Base-by-base conservation (phyloP, 139 green algal species). In the Nannochloris sp. region DNA sequence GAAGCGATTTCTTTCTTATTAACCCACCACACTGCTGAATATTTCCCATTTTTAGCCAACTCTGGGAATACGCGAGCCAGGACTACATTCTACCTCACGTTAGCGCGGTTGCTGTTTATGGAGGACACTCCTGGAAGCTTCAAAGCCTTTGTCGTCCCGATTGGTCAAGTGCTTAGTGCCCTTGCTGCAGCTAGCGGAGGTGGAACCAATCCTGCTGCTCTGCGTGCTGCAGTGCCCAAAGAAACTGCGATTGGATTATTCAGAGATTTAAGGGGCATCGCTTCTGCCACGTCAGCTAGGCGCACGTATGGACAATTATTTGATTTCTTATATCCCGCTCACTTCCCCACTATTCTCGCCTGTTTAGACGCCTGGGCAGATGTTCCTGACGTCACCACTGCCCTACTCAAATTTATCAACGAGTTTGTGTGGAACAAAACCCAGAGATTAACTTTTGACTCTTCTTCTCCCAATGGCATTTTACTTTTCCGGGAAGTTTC, bases 341-440 rank as follows among this genome's bases (percentile, higher is more conserved):
- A 97, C 81, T 87, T 92, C 45, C 85, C 85, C 7, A 65, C 85
- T 15, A 76, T 98, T 12, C 39, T 87, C 31, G 78, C 75, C 35
- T 91, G 89, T 57, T 61, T 95, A 33, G 85, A 97, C 74, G 87
- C 84, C 19, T 99, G 83, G 78, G 77, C 88, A 1, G 89, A 94
- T 72, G 61, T 58, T 53, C 91, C 70, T 7, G 81, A 78, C 2
- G 85, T 97, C 13, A 91, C 87, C 15, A 94, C 85, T 2, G 87
- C 92, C 1, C 70, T 98, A 65, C 83, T 99, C 51, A 99, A 98
- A 66, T 98, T 99, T 73, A 77, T 97, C 54, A 81, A 80, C 0
- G 93, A 99, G 74, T 96, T 98, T 72, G 90, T 90, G 38, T 84
- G 93, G 67, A 99, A 99, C 84, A 96, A 96, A 76, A 92, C 84